Evolutionary conservation across 345 rosid genomes (phyloP), one percentile per base, ranked within the genome.

Genomic region (Aurinia saxatilis): DNA sequence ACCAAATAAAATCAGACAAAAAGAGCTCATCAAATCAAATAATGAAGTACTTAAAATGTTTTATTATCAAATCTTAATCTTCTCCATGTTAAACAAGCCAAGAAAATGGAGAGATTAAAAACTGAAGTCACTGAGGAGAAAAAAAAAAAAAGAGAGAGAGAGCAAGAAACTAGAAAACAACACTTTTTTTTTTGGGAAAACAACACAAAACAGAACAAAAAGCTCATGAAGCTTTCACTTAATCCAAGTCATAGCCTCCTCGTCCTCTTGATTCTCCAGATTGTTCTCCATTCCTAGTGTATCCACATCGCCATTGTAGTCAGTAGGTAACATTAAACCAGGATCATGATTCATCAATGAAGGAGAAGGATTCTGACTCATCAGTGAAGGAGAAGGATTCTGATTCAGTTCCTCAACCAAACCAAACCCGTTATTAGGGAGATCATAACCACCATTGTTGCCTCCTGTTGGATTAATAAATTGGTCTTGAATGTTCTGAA

Each of bases 271-370:
- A 19, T 31, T 42, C 23, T 34, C 58, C 7, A 38, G 57, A 48
- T 68, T 50, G 31, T 68, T 68, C 60, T 4, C 60, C 66, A 41
- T 67, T 44, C 60, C n/a, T 19, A 11, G 15, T 15, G 47, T 11
- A 23, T 10, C 38, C 31, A 3, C 46, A 40, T 50, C 2, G 2
- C 33, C 60, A 44, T 45, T 42, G 33, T 9, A 68, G 38, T 15
- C 33, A 35, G 2, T 0, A 41, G 66, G 53, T 42, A 50, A 50
- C 5, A 16, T 23, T 35, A 36, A 60, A 33, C 67, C 56, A 60
- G 7, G 25, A 51, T 50, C 40, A 21, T 40, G 65, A 50, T 67
- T 40, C 72, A 58, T 9, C 36, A 3, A 12, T 47, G 35, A 10
- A 13, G 27, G n/a, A 38, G 44, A 21, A 38, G 7, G 25, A 51